Evolutionary conservation across 176 grass and related monocot species (phyloP).

Genomic region (Aegilops longissima): DNA sequence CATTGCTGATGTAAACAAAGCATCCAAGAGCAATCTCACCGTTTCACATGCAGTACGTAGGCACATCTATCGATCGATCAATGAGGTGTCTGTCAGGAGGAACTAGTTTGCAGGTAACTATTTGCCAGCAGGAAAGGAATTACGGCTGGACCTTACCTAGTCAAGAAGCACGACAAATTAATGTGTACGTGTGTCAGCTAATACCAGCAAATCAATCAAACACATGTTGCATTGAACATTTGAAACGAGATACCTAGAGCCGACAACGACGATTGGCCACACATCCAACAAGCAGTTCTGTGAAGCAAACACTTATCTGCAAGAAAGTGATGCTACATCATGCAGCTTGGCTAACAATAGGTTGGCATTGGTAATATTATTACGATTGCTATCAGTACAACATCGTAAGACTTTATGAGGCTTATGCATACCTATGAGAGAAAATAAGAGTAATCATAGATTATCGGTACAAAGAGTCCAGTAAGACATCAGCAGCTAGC

Average conservation of each 20-base stretch:
- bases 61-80: neutral
- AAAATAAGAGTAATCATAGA: neutral
- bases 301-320: slow-evolving; percentile 8
- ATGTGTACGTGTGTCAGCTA: neutral
- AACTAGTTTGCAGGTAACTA: neutral
- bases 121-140: neutral
- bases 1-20: neutral
- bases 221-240: slow-evolving; percentile 15
- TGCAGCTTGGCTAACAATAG: neutral
- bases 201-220: slow-evolving; percentile 6
- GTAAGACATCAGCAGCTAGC: neutral
- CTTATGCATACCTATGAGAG: neutral
- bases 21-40: neutral
- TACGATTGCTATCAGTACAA: neutral
- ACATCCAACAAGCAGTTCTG: neutral
- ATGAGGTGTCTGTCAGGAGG: neutral
- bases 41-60: neutral
- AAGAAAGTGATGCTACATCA: neutral
- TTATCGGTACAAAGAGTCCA: neutral
- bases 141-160: neutral
- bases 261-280: neutral
- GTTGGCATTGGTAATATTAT: neutral
- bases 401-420: neutral
- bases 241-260: neutral
- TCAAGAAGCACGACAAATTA: neutral